Percentiles rank a stretch among this genome's conserved stretches.
Evolutionary conservation across 2,329 filamentous ascomycete genomes (phyloP).

Genomic region (Pseudocercospora eumusae): DNA sequence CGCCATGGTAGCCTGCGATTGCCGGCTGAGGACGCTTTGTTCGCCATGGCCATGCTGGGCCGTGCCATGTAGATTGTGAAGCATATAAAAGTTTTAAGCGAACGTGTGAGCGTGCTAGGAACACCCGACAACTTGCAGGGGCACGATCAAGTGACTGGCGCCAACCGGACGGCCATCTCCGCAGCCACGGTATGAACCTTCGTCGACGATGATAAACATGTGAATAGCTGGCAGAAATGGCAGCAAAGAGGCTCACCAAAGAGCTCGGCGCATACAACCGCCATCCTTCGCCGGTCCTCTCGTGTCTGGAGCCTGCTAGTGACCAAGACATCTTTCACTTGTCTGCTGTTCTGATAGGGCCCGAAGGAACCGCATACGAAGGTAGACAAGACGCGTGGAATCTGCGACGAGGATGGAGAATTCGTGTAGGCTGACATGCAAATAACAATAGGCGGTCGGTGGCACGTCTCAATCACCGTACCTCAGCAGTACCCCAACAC

Average conservation of each 20-base stretch:
- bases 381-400: conserved; percentile 43
- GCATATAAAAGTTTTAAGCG: conserved; percentile 11
- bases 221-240: conserved; percentile 29
- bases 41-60: conserved; percentile 8
- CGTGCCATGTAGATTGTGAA: conserved; percentile 19
- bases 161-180: neutral
- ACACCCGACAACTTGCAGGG: conserved; percentile 1
- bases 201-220: neutral
- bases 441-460: conserved; percentile 71
- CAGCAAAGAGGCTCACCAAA: conserved; percentile 61
- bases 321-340: conserved; percentile 62
- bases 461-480: conserved; percentile 76
- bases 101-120: neutral
- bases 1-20: conserved; percentile 3
- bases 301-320: conserved; percentile 58
- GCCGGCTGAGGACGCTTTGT: neutral
- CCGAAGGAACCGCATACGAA: conserved; percentile 61
- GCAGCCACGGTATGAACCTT: neutral
- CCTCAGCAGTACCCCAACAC: conserved; percentile 75
- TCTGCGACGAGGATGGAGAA: neutral
- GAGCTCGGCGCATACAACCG: conserved; percentile 61
- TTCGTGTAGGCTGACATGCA: neutral
- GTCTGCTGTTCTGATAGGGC: conserved; percentile 62
- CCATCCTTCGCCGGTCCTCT: conserved; percentile 58
- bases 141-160: neutral